Conservation (phyloP, 179 eudicot genomes). For the Pouteria campechiana region DNA sequence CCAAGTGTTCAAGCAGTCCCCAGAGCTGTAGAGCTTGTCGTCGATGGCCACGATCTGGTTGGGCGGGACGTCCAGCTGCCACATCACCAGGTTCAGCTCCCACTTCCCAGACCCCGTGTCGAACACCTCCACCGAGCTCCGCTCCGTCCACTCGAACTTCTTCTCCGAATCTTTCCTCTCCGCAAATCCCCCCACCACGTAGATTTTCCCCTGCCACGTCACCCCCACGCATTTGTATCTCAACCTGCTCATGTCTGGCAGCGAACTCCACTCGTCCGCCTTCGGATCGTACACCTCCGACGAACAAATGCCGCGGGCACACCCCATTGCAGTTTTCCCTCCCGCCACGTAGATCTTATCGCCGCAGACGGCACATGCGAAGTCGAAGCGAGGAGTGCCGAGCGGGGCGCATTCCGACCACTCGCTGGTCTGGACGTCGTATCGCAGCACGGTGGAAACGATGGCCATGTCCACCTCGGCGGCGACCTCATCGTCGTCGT, state of each 20-base stretch:
- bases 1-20: slow-evolving; percentile 21
- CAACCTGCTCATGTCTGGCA: slow-evolving; percentile 18
- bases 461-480: slow-evolving; percentile 4
- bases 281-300: slow-evolving; percentile 22
- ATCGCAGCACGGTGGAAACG: slow-evolving; percentile 6
- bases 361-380: slow-evolving; percentile 14
- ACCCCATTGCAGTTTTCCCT: slow-evolving; percentile 1
- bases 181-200: slow-evolving; percentile 24
- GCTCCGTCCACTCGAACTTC: slow-evolving; percentile 6
- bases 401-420: slow-evolving; percentile 18
- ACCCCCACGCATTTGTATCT: slow-evolving; percentile 27
- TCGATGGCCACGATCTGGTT: slow-evolving; percentile 17
- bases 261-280: slow-evolving; percentile 15
- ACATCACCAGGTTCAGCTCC: slow-evolving; percentile 17
- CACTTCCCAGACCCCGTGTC: slow-evolving; percentile 8
- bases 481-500: background rate
- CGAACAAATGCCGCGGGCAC: slow-evolving; percentile 14
- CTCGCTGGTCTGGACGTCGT: slow-evolving; percentile 1
- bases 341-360: slow-evolving; percentile 20
- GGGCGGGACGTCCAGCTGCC: slow-evolving; percentile 29
- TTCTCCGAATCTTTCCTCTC: background rate
- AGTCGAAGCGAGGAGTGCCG: slow-evolving; percentile 6
- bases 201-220: slow-evolving; percentile 17
- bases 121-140: slow-evolving; percentile 25
- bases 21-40: slow-evolving; percentile 17